These are phyloP conservation scores for Solanum chaucha DNA, from an alignment of 257 asterid species.

Conservation along the genomic window DNA sequence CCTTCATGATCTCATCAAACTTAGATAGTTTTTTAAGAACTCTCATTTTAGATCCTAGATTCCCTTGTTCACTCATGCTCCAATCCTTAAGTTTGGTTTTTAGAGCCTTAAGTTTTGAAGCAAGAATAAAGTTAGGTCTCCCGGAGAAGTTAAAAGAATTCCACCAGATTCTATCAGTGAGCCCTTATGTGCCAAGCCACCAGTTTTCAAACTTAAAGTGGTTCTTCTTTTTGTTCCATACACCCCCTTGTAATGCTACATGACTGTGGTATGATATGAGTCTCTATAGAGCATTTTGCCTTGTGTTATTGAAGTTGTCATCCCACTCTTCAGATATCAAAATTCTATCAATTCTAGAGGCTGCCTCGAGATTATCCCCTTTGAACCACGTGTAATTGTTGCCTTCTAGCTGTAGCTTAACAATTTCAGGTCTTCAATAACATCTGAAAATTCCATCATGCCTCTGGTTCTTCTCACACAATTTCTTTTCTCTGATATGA, in stretches of 20 bases:
- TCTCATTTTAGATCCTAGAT: too few species aligned
- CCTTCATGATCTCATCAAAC: too few species aligned
- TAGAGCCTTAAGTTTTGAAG: too few species aligned
- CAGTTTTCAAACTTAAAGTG: too few species aligned
- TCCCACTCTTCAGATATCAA: not conserved
- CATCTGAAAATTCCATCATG: not conserved
- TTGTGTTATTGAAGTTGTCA: not conserved
- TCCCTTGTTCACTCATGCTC: too few species aligned
- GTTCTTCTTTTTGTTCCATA: not conserved
- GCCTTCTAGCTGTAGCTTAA: not conserved
- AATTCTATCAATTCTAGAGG: not conserved
- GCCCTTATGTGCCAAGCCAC: too few species aligned
- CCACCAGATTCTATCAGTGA: too few species aligned
- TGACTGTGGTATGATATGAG: not conserved
- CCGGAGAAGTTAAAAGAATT: too few species aligned
- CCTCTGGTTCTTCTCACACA: not conserved
- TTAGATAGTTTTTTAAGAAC: too few species aligned
- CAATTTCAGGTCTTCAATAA: not conserved
- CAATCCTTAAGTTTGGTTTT: too few species aligned
- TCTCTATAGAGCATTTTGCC: not conserved
- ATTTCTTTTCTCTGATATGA: not conserved
- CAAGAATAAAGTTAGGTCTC: too few species aligned
- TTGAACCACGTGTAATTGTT: not conserved
- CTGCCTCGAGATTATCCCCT: not conserved
- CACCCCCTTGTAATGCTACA: not conserved